Conservation (phyloP, 176 grass and related monocot genomes). For the Microstegium vimineum region DNA sequence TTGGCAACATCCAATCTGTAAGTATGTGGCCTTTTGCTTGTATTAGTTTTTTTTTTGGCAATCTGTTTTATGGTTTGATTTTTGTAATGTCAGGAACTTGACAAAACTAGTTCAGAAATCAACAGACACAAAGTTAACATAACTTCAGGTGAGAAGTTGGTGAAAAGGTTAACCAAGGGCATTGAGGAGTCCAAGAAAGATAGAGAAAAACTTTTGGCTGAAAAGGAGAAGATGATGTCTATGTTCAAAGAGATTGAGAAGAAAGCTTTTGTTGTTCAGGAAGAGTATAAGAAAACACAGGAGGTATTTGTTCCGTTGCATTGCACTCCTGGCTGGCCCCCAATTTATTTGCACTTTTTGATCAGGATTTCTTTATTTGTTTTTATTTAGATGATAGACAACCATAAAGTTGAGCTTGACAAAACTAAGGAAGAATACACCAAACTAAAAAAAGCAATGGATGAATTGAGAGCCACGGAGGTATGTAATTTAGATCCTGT, state of each 20-base stretch:
- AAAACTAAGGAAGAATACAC: constrained; percentile 89
- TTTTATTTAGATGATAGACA: constrained; percentile 69
- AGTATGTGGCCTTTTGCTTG: constrained; percentile 20
- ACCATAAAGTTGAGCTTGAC: constrained; percentile 72
- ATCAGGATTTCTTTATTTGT: neutral
- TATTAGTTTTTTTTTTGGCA: neutral
- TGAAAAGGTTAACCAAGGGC: constrained; percentile 64
- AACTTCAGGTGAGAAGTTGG: constrained; percentile 67
- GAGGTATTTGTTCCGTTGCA: constrained; percentile 59
- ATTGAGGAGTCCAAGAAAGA: constrained; percentile 75
- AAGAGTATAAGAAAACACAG: constrained; percentile 83
- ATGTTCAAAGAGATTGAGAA: constrained; percentile 75
- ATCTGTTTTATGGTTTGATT: neutral
- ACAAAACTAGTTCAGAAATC: constrained; percentile 89
- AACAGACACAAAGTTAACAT: constrained; percentile 84
- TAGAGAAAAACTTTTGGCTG: constrained; percentile 46
- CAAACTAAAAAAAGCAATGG: constrained; percentile 76
- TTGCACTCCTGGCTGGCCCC: constrained; percentile 5
- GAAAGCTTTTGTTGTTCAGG: constrained; percentile 78
- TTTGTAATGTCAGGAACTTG: constrained; percentile 62
- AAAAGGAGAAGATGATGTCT: constrained; percentile 60
- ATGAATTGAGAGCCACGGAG: constrained; percentile 75
- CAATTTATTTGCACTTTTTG: constrained; percentile 7
- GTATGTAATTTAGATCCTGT: constrained; percentile 31
- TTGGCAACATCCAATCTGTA: constrained; percentile 75